A percentile compares a stretch with the other conserved stretches of the same genome.
phyloP scores from a whole-genome alignment of 495 filamentous ascomycete species.

The Talaromyces stipitatus region DNA sequence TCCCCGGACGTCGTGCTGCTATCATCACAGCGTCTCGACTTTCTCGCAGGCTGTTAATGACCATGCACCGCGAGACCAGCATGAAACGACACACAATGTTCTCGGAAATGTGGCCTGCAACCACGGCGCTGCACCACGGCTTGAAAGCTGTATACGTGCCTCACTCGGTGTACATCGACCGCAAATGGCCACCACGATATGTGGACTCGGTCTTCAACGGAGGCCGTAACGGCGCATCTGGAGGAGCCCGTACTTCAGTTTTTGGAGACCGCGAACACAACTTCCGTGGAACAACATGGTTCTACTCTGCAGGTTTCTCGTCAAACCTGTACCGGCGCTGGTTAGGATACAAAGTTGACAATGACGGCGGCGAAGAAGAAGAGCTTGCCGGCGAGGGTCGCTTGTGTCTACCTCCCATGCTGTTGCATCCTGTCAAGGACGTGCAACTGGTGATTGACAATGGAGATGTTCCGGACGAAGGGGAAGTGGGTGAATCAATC shows the following conservation, averaged over 20 bases:
- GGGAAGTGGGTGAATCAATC: not conserved
- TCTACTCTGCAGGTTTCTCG: slow-evolving; percentile 83
- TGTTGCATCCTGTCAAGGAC: slow-evolving; percentile 89
- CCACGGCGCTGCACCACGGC: slow-evolving; percentile 82
- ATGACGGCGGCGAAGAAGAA: slow-evolving; percentile 77
- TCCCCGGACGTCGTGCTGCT: slow-evolving; percentile 74
- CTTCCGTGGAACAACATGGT: slow-evolving; percentile 84
- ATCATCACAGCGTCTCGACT: slow-evolving; percentile 84
- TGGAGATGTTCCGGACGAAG: not conserved
- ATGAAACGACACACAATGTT: slow-evolving; percentile 82
- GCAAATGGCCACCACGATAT: slow-evolving; percentile 75
- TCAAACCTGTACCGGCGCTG: slow-evolving; percentile 79
- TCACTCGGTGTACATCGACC: slow-evolving; percentile 86
- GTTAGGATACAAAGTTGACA: slow-evolving; percentile 78
- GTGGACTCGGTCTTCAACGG: slow-evolving; percentile 79
- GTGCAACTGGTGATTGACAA: slow-evolving; percentile 69
- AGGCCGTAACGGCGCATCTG: slow-evolving; percentile 71
- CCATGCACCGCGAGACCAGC: slow-evolving; percentile 85
- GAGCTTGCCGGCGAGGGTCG: slow-evolving; percentile 71
- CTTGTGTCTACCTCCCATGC: slow-evolving; percentile 90
- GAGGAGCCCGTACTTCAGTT: slow-evolving; percentile 63
- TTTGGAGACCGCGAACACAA: slow-evolving; percentile 89
- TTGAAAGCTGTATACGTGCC: slow-evolving; percentile 92
- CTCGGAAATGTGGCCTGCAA: slow-evolving; percentile 92
- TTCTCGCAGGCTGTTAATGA: slow-evolving; percentile 68